Base-by-base conservation (phyloP, 306 rosid species). In the Lagenaria siceraria region DNA sequence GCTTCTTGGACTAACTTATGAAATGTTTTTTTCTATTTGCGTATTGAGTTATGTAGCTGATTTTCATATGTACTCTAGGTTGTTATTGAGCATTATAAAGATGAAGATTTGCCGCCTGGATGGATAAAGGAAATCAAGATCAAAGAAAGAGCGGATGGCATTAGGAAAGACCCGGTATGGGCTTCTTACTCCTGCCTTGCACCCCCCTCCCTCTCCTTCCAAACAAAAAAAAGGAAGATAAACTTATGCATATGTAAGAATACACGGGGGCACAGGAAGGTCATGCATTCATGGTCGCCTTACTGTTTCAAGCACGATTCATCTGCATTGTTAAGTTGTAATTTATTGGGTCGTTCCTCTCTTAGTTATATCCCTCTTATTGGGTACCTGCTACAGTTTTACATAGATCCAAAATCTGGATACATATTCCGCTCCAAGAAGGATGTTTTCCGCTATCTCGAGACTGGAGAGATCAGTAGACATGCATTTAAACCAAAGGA, bases 51-150 rank as follows among this genome's bases (percentile, higher is more conserved):
- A 71, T 74, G 80, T 63, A 66, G 81, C 82, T 81, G 72, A 56
- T 75, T 18, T 19, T 79, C 53, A 77, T 52, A 68, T 78, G 48
- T 76, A 80, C 77, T 87, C 21, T 84, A 91, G 97, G 92, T 77
- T 89, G 82, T 75, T 48, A 83, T 81, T 53, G 89, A 87, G 86
- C 90, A 83, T 79, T 74, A 82, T 35, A 43, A 72, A 52, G 87
- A 29, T 72, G 91, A 90, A 76, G 96, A 88, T 86, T 82, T 93
- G 80, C 96, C 98, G 19, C 85, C 90, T 52, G 97, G 96, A 64
- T 91, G 96, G 96, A 85, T 77, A 71, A 83, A 84, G 81, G 91
- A 88, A 84, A 81, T 85, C 80, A 93, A 82, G 85, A 85, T 83
- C 77, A 82, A 69, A 82, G 82, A 76, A 86, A 82, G 42, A 27